Conservation (phyloP, 192 early-diverging fungal species). For the Radiomyces spectabilis region DNA sequence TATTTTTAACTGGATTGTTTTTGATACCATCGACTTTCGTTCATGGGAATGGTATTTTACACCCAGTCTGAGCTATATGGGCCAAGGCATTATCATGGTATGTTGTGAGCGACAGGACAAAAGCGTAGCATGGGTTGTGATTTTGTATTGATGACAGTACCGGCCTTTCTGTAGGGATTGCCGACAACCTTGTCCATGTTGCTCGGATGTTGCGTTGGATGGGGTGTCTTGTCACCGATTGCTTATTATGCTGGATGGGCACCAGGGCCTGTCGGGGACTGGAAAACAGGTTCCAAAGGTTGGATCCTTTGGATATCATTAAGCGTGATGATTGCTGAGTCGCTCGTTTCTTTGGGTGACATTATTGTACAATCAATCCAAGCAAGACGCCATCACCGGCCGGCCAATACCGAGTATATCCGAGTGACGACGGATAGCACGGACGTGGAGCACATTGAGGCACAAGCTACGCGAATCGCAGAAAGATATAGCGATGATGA, state of each 20-base stretch:
- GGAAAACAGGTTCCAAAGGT: constrained; percentile 61
- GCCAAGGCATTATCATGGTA: constrained; percentile 75
- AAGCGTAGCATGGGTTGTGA: no score
- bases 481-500: no score
- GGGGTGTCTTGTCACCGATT: constrained; percentile 67
- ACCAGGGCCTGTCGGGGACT: constrained; percentile 56
- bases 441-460: no score
- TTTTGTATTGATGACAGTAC: no score
- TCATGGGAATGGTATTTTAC: constrained; percentile 67
- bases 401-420: no score
- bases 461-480: no score
- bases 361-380: no score
- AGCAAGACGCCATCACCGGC: no score
- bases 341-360: constrained; percentile 52
- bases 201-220: constrained; percentile 59
- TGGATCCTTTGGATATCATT: constrained; percentile 80
- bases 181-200: constrained; percentile 69
- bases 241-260: constrained; percentile 67
- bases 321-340: constrained; percentile 74
- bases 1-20: constrained; percentile 45
- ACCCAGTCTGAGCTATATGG: constrained; percentile 67
- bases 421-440: no score
- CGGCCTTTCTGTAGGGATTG: constrained; percentile 42
- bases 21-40: constrained; percentile 38
- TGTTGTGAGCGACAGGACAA: no score